Percentiles rank a stretch among this genome's conserved stretches.
Conservation (phyloP, 2,329 filamentous ascomycete species). For the Penicillium sp. region DNA sequence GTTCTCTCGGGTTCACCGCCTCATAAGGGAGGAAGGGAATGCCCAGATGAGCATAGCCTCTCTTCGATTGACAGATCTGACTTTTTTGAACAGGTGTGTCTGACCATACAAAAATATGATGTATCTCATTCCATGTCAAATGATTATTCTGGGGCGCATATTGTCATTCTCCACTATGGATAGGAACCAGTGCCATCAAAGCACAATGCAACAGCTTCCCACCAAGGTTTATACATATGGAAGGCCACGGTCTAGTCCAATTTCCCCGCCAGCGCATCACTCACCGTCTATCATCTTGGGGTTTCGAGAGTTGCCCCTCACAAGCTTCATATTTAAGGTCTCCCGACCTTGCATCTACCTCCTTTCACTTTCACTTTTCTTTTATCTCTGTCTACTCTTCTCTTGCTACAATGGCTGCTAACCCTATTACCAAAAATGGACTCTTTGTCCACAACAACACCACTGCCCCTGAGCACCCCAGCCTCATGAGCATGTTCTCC, state of each 20-base stretch:
- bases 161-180: slow-evolving; percentile 16
- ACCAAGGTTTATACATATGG: background rate
- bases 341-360: slow-evolving; percentile 1
- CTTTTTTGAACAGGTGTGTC: background rate
- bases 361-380: background rate
- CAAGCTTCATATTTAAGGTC: slow-evolving; percentile 17
- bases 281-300: slow-evolving; percentile 11
- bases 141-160: slow-evolving; percentile 11
- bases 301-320: slow-evolving; percentile 1
- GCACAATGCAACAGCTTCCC: slow-evolving; percentile 5
- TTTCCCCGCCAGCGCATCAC: slow-evolving; percentile 12
- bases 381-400: background rate
- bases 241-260: background rate
- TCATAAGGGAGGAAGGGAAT: background rate
- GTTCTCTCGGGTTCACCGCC: background rate
- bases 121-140: slow-evolving; percentile 1
- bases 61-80: background rate
- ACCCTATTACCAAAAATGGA: slow-evolving; percentile 43
- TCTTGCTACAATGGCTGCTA: slow-evolving; percentile 34
- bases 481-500: slow-evolving; percentile 66
- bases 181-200: background rate
- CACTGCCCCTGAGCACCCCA: slow-evolving; percentile 43
- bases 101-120: background rate
- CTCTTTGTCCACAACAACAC: slow-evolving; percentile 61
- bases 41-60: background rate